Evolutionary conservation across 2,329 filamentous ascomycete genomes (phyloP).

Genomic region (Fusarium lateritium): DNA sequence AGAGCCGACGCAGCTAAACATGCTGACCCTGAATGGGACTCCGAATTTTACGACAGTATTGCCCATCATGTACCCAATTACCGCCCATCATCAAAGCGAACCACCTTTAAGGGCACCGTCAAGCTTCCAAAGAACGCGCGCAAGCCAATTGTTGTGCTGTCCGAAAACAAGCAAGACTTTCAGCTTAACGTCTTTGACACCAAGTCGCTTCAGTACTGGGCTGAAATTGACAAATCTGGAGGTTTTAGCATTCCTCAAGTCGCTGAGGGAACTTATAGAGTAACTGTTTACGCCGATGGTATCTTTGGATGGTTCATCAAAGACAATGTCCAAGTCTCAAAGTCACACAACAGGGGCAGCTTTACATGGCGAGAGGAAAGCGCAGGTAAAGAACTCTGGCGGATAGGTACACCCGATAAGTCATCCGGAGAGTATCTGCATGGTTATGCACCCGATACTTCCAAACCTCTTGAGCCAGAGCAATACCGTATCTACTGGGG

Average conservation of each 20-base stretch:
- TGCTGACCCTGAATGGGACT: conserved; percentile 33
- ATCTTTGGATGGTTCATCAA: conserved; percentile 42
- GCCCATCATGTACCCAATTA: conserved; percentile 31
- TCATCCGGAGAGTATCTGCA: conserved; percentile 71
- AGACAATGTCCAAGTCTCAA: conserved; percentile 59
- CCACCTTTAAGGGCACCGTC: conserved; percentile 28
- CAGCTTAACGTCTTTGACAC: conserved; percentile 62
- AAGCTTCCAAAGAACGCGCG: conserved; percentile 31
- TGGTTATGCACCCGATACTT: conserved; percentile 64
- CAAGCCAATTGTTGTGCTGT: conserved; percentile 66
- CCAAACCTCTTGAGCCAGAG: conserved; percentile 64
- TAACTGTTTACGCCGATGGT: conserved; percentile 35
- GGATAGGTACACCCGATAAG: conserved; percentile 60
- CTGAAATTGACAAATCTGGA: conserved; percentile 62
- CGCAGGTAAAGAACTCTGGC: conserved; percentile 35
- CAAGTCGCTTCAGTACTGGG: conserved; percentile 73
- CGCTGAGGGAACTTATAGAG: conserved; percentile 33
- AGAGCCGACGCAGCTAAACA: conserved; percentile 36
- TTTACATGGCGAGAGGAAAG: conserved; percentile 37
- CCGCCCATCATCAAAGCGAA: conserved; percentile 19
- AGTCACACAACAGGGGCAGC: neutral
- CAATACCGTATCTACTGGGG: conserved; percentile 74
- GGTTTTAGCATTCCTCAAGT: conserved; percentile 41
- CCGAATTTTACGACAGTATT: conserved; percentile 40
- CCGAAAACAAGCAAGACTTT: conserved; percentile 49